These are phyloP conservation scores for Begonia masoniana DNA, from an alignment of 306 rosid genomes.

Conservation along the genomic window DNA sequence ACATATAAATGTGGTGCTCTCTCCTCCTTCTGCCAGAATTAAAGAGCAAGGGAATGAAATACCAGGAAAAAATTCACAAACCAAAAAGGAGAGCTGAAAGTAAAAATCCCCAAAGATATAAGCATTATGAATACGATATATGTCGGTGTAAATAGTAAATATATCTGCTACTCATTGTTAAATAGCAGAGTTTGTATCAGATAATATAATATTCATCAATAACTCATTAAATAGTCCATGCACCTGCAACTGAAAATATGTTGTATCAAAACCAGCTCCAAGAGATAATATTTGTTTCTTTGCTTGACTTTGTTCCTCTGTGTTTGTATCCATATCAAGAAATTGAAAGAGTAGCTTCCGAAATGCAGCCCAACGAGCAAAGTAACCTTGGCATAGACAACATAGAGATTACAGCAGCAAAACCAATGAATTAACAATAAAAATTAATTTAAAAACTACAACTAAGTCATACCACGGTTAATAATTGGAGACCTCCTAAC, in stretches of 20 bases:
- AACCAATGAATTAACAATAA: background rate
- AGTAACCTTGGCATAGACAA: slow-evolving; percentile 45
- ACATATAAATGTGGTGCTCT: slow-evolving; percentile 67
- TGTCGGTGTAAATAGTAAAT: no score
- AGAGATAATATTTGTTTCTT: slow-evolving; percentile 48
- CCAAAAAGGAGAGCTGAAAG: no score
- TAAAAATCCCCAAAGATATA: no score
- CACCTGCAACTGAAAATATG: slow-evolving; percentile 94
- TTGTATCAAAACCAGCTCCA: slow-evolving; percentile 93
- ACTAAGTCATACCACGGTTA: slow-evolving; percentile 58
- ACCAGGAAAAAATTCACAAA: no score
- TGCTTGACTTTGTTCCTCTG: slow-evolving; percentile 11
- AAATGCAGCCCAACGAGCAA: slow-evolving; percentile 82
- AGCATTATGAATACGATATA: no score
- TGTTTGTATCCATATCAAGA: slow-evolving; percentile 41
- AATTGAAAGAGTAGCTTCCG: slow-evolving; percentile 66
- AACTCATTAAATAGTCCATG: slow-evolving; percentile 18
- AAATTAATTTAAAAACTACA: background rate
- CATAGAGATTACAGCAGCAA: slow-evolving; percentile 4
- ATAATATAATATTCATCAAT: background rate
- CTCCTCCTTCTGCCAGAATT: slow-evolving; percentile 54
- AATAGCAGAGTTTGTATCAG: no score
- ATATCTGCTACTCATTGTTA: no score
- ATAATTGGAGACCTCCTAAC: slow-evolving; percentile 92
- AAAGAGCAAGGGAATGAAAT: no score